Evolutionary conservation across 208 protist species (phyloP).

Genomic region (Crithidia brevicula): DNA sequence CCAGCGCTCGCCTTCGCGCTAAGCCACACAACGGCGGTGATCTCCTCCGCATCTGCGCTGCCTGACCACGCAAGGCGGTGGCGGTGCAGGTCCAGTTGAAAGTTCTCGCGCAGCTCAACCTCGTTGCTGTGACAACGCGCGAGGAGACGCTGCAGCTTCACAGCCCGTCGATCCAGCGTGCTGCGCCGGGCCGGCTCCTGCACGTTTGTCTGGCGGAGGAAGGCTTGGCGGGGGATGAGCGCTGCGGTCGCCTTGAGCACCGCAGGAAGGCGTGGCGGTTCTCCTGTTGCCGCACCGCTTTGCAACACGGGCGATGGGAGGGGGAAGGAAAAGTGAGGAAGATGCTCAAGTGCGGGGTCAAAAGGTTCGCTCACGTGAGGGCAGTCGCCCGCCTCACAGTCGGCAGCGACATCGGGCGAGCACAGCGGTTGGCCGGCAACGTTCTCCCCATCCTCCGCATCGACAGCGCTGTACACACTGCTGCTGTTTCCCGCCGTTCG

Average conservation of each 20-base stretch:
- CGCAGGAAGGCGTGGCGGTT: background rate
- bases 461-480: background rate
- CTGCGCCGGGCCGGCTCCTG: background rate
- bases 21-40: slow-evolving; percentile 33
- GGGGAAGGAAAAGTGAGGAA: background rate
- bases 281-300: too few species aligned
- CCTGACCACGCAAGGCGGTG: slow-evolving; percentile 35
- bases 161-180: slow-evolving; percentile 14
- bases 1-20: too few species aligned
- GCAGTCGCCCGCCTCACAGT: too few species aligned
- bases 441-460: background rate
- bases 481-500: background rate
- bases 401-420: background rate
- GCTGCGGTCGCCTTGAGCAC: background rate
- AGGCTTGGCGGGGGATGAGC: background rate
- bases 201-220: background rate
- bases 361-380: too few species aligned
- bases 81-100: slow-evolving; percentile 25
- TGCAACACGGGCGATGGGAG: too few species aligned
- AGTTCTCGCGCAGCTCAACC: slow-evolving; percentile 20
- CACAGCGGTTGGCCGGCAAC: background rate
- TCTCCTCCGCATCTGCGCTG: slow-evolving; percentile 19
- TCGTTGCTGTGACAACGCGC: slow-evolving; percentile 8
- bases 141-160: slow-evolving; percentile 15
- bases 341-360: too few species aligned